Base-by-base conservation (phyloP, 1,139 yeast species). In the Zygosaccharomyces pseudobailii region DNA sequence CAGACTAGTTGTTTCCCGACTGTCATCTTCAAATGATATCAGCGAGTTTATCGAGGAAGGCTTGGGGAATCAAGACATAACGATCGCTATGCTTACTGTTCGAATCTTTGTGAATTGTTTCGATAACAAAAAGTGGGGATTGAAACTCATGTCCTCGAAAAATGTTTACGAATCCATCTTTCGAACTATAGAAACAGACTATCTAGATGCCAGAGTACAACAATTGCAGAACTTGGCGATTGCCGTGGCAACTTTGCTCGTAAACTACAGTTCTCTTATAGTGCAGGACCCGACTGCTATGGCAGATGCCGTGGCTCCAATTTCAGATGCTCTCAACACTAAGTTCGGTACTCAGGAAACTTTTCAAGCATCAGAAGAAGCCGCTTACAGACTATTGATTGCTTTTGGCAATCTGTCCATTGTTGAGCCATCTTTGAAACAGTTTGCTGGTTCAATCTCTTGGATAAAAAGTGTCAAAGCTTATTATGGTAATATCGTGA, bases 71-170 rank as follows among this genome's bases (percentile, higher is more conserved):
- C 62, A 57, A 3, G 58, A 67, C 17, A 71, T 79, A 23, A 70
- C 72, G 25, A 71, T 76, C 34, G 68, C 74, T 13, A 73, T 80
- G 71, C 71, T 81, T 65, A 74, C 83, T 0, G 63, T 76, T 5
- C 72, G 86, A 42, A 68, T 75, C 3, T 56, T 81, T 41, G 72
- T 69, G 10, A 82, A 81, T 57, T 66, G 78, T n/a, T 75, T 79
- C 56, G 50, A 61, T 6, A 73, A 74, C 46, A 56, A 66, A 19
- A 56, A 53, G 5, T 75, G 80, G 73, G 81, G 82, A n/a, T 61
- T 53, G 42, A 67, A 60, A 51, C 58, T 67, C 35, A 58, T 61
- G 55, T 55, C 61, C 5, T 66, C 67, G 21, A 50, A 58, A 4
- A 61, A 59, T 20, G 61, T 75, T 5, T 63, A 66, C 39, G 55